Evolutionary conservation across 2,329 filamentous ascomycete genomes (phyloP), one percentile per base, ranked within the genome.

Genomic region (Ascomycota sp.): DNA sequence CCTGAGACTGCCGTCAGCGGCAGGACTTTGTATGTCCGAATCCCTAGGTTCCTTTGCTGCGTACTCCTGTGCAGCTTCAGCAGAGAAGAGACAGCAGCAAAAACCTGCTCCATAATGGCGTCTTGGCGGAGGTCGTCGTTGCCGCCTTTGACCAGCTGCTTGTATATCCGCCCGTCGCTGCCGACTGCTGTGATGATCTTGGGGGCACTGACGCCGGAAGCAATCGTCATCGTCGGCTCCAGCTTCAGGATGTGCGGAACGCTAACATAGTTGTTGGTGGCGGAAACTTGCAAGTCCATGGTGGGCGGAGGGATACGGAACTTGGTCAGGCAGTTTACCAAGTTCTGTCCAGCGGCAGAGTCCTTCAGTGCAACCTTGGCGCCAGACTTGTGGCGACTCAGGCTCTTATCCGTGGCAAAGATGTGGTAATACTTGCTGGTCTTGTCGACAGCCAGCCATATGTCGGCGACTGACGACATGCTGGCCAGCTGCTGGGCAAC

Each of bases 51-150:
- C 6, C 89, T 76, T 48, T 92, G 83, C 29, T 83, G 76, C 2
- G 89, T 93, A 9, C 75, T 68, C 36, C 81, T 75, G 51, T 95
- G 83, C 33, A 80, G 75, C 49, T 80, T 79, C 24, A 99, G 62
- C 16, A 98, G 68, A 34, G 80, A 79, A 37, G 83, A 95, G 16
- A 93, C 89, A 54, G 92, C 83, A 37, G 84, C 81, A 51, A 98
- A 99, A 1, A 98, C 89, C 55, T 99, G 89, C 54, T 98, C 91
- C 91, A 99, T 99, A 61, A 72, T 98, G 31, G 86, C 82, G 47
- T 99, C 89, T 57, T 98, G 89, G 7, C 91, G 78, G 9, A 99
- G 66, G 49, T 98, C 86, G 51, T 98, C 89, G 47, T 86, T 86
- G 12, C 89, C 84, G 40, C 83, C 83, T 62, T 98, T 98, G 49